A percentile compares a stretch with the other conserved stretches of the same genome.
Conservation (phyloP, 2,329 filamentous ascomycete species). For the Claviceps pazoutovae region DNA sequence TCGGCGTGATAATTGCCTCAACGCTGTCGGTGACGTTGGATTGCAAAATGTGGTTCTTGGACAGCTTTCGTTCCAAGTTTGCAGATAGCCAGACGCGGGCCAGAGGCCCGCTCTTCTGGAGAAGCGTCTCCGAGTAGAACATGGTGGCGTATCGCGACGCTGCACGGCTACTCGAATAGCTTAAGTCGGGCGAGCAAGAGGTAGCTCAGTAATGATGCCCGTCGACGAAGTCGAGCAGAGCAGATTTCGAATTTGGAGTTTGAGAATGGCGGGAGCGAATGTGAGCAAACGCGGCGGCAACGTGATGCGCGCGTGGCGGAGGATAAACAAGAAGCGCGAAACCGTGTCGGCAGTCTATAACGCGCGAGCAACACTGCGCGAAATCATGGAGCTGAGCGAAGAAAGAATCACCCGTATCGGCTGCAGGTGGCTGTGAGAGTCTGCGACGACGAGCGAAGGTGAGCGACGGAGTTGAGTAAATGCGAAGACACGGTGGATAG, state of each 20-base stretch:
- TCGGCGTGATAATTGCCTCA: constrained; percentile 83
- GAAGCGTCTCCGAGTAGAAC: constrained; percentile 95
- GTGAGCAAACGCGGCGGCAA: constrained; percentile 18
- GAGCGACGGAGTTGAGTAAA: constrained; percentile 9
- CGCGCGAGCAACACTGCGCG: constrained; percentile 18
- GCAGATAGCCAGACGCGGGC: constrained; percentile 96
- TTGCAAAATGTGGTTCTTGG: constrained; percentile 89
- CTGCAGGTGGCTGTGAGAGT: constrained; percentile 9
- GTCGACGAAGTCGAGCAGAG: constrained; percentile 2
- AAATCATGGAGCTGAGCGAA: constrained; percentile 14
- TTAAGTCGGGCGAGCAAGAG: constrained; percentile 10
- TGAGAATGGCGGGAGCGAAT: constrained; percentile 7
- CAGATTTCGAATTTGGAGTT: constrained; percentile 4
- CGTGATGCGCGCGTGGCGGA: constrained; percentile 17
- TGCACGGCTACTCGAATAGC: constrained; percentile 12
- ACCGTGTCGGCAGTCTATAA: constrained; percentile 15
- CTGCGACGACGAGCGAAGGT: constrained; percentile 14
- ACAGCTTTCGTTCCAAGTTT: constrained; percentile 96
- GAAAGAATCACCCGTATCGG: constrained; percentile 11
- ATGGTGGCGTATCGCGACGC: constrained; percentile 38
- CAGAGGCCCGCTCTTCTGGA: constrained; percentile 93
- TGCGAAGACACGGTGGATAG: constrained; percentile 2
- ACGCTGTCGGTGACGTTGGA: constrained; percentile 93
- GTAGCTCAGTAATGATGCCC: background rate
- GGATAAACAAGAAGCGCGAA: constrained; percentile 19